Percentiles rank a stretch among this genome's conserved stretches.
Evolutionary conservation across 2,329 filamentous ascomycete genomes (phyloP).

Genomic region (Ceratocystiopsis minuta): DNA sequence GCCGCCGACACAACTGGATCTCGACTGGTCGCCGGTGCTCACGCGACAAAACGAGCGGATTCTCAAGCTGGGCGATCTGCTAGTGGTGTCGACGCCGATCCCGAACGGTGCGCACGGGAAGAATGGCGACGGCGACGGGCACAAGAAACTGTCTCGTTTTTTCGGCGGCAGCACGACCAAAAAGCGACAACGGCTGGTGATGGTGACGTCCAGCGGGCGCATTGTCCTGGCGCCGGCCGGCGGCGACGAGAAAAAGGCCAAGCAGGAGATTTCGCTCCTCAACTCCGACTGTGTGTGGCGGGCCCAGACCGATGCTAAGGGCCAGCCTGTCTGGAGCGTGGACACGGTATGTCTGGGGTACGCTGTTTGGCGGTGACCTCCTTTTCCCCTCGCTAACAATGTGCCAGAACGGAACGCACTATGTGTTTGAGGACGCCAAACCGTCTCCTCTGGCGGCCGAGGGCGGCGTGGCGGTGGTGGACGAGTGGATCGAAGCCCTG

Average conservation of each 20-base stretch:
- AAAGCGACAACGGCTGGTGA: slow-evolving; percentile 80
- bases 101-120: slow-evolving; percentile 57
- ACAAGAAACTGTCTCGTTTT: slow-evolving; percentile 84
- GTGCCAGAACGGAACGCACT: slow-evolving; percentile 64
- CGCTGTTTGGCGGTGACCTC: background rate
- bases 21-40: slow-evolving; percentile 94
- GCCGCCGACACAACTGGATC: slow-evolving; percentile 89
- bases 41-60: slow-evolving; percentile 86
- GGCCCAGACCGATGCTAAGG: slow-evolving; percentile 70
- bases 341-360: slow-evolving; percentile 57
- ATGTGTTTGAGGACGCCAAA: slow-evolving; percentile 87
- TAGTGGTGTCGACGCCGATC: slow-evolving; percentile 64
- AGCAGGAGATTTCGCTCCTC: slow-evolving; percentile 77
- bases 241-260: slow-evolving; percentile 89
- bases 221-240: slow-evolving; percentile 81
- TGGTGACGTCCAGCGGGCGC: slow-evolving; percentile 82
- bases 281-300: slow-evolving; percentile 60
- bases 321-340: slow-evolving; percentile 72
- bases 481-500: slow-evolving; percentile 84
- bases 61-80: slow-evolving; percentile 77
- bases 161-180: slow-evolving; percentile 84
- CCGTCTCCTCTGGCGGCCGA: slow-evolving; percentile 41
- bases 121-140: slow-evolving; percentile 46
- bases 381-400: slow-evolving; percentile 6
- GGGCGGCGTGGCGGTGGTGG: slow-evolving; percentile 48